Evolutionary conservation across 345 rosid species (phyloP).

Genomic region (Bruguiera sexangula): DNA sequence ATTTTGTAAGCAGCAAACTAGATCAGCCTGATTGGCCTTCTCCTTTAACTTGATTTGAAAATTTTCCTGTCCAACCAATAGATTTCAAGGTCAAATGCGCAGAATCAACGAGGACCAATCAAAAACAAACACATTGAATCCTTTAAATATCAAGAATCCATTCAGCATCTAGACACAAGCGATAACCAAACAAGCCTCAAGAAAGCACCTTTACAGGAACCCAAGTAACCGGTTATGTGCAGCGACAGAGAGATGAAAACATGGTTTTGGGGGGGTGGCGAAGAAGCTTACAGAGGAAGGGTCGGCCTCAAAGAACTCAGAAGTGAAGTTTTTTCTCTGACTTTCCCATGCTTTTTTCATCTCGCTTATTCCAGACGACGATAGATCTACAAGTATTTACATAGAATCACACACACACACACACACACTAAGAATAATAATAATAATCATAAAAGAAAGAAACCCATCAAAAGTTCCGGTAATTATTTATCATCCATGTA

Average conservation of each 20-base stretch:
- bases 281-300: slow-evolving; percentile 58
- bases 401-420: too few species aligned
- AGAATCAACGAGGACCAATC: background rate
- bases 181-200: background rate
- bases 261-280: background rate
- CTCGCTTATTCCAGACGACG: slow-evolving; percentile 57
- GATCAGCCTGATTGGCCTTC: slow-evolving; percentile 58
- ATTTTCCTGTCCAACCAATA: slow-evolving; percentile 49
- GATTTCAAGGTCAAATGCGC: background rate
- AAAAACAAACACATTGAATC: background rate
- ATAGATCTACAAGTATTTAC: slow-evolving; percentile 38
- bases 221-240: background rate
- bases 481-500: background rate
- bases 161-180: background rate
- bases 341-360: slow-evolving; percentile 78
- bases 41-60: slow-evolving; percentile 57
- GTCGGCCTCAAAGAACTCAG: slow-evolving; percentile 81
- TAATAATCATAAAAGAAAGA: too few species aligned
- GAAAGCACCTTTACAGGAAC: background rate
- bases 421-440: too few species aligned
- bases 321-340: slow-evolving; percentile 52
- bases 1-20: slow-evolving; percentile 93
- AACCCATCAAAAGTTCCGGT: background rate
- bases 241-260: background rate
- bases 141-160: background rate